These are phyloP conservation scores for Zygoascus biomembranicola DNA, from an alignment of 805 yeast species.

Conservation along the genomic window DNA sequence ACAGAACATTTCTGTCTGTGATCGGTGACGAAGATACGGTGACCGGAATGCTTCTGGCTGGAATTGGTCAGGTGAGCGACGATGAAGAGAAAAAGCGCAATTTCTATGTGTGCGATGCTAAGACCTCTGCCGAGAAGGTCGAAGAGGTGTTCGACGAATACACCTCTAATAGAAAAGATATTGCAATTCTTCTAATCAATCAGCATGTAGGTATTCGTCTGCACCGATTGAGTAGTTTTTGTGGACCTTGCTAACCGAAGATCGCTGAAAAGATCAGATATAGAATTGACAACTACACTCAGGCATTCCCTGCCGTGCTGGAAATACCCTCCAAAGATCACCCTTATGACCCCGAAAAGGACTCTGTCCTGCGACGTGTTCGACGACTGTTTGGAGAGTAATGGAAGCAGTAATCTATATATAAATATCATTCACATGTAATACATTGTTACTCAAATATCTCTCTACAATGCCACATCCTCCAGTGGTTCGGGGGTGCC, in stretches of 20 bases:
- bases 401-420: slow-evolving; percentile 1
- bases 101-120: slow-evolving; percentile 75
- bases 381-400: slow-evolving; percentile 92
- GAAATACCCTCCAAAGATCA: slow-evolving; percentile 98
- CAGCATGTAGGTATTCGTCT: slow-evolving; percentile 47
- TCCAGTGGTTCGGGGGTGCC: slow-evolving; percentile 5
- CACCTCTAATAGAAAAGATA: slow-evolving; percentile 71
- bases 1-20: slow-evolving; percentile 81
- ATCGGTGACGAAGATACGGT: slow-evolving; percentile 98
- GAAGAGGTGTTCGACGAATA: slow-evolving; percentile 67
- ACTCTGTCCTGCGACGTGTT: slow-evolving; percentile 87
- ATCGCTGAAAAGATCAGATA: slow-evolving; percentile 84
- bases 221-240: neutral
- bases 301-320: slow-evolving; percentile 91
- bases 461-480: slow-evolving; percentile 1
- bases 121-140: slow-evolving; percentile 69
- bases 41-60: slow-evolving; percentile 92
- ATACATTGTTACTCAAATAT: neutral
- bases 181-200: slow-evolving; percentile 86
- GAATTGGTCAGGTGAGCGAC: slow-evolving; percentile 74
- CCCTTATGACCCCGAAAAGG: slow-evolving; percentile 97
- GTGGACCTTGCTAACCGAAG: slow-evolving; percentile 8
- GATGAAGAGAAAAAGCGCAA: slow-evolving; percentile 55
- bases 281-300: slow-evolving; percentile 72
- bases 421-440: neutral